Evolutionary conservation across 495 filamentous ascomycete genomes (phyloP), one percentile per base, ranked within the genome.

Genomic region (Terfezia boudieri): DNA sequence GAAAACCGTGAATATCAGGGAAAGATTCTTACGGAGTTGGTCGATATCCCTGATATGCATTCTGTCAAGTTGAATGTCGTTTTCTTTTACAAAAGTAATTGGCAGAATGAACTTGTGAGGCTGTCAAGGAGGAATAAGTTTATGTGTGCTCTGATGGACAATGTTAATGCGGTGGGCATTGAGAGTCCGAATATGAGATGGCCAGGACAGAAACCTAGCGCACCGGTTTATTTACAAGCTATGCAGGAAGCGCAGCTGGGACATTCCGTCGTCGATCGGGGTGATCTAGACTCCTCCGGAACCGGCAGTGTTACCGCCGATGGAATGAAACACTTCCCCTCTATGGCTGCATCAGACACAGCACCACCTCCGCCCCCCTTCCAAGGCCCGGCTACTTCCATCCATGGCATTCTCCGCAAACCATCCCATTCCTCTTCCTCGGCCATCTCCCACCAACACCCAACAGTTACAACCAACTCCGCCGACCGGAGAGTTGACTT

Each of bases 71-170:
- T 98, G 56, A 95, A 95, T 67, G 80, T 98, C 53, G 82, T 95
- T 58, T 95, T 94, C 70, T 94, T 96, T 70, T 94, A 94, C 73
- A 98, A 95, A 66, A 85, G 82, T 52, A 94, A 74, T 59, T 79
- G 71, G 63, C 88, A 95, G 62, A 95, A 95, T 68, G 90, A 98
- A 63, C 73, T 89, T 49, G 73, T 94, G 22, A 86, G 90, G 66
- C 74, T 98, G 2, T 82, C 80, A 56, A 77, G 90, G 14, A 83
- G 88, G 54, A 98, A 98, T 70, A 92, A 87, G 66, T 94, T 95
- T 69, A 89, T 92, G 58, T 86, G 83, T 58, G 88, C 90, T 58
- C 67, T 98, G 60, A 94, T 95, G 90, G 71, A 81, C 50, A 75
- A 82, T 48, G 83, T 95, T 58, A 72, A 79, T 53, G 81, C 84